Evolutionary conservation across 2,329 filamentous ascomycete species (phyloP).

Genomic region (Curvularia spicifera): DNA sequence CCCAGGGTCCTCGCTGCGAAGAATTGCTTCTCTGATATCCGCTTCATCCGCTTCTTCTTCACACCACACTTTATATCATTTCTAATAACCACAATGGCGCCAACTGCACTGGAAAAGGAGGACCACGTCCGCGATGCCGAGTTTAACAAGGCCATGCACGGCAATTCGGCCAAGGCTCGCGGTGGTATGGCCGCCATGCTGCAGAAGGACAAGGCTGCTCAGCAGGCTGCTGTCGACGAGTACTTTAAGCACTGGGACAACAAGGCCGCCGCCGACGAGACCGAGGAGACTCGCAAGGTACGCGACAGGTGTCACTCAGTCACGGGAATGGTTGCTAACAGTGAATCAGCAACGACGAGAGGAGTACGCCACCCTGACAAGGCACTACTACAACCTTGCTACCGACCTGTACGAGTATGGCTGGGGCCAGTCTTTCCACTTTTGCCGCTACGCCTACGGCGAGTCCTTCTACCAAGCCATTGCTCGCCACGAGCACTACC

Average conservation of each 20-base stretch:
- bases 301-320: slow-evolving; percentile 8
- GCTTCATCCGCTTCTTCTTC: slow-evolving; percentile 7
- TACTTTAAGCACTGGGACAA: slow-evolving; percentile 98
- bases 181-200: slow-evolving; percentile 85
- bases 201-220: slow-evolving; percentile 77
- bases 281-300: slow-evolving; percentile 79
- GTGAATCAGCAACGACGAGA: slow-evolving; percentile 72
- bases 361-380: slow-evolving; percentile 91
- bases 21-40: slow-evolving; percentile 25
- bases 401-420: slow-evolving; percentile 97
- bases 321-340: slow-evolving; percentile 24
- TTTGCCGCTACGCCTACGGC: slow-evolving; percentile 87
- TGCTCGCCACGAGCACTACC: slow-evolving; percentile 96
- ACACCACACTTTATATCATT: slow-evolving; percentile 4
- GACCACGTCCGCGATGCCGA: slow-evolving; percentile 84
- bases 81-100: slow-evolving; percentile 55
- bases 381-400: slow-evolving; percentile 97
- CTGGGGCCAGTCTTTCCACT: slow-evolving; percentile 96
- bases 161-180: slow-evolving; percentile 69
- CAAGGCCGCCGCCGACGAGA: slow-evolving; percentile 79
- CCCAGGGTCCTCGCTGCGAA: slow-evolving; percentile 20
- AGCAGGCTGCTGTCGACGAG: slow-evolving; percentile 83
- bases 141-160: slow-evolving; percentile 90
- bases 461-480: slow-evolving; percentile 92
- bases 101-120: slow-evolving; percentile 74